Base-by-base conservation (phyloP, 2,329 filamentous ascomycete genomes). In the Aquanectria penicillioides region DNA sequence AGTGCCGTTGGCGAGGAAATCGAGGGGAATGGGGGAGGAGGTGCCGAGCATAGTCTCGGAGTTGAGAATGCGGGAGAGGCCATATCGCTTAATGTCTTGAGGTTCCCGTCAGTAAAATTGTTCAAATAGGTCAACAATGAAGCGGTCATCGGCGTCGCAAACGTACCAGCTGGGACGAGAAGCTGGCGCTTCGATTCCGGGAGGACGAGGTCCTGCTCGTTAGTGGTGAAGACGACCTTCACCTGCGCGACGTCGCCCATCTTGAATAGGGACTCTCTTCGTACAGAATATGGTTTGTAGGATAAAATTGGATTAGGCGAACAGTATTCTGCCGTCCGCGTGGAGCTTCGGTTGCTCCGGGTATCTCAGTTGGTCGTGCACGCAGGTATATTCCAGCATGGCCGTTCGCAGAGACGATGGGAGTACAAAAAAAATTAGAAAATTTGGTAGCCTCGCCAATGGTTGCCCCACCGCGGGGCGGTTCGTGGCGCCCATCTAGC, bases 1-100 rank as follows among this genome's bases (percentile, higher is more conserved):
- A 71, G 90, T 89, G 75, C 95, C 95, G 76, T 97, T 95, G 78
- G 97, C 89, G 68, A 99, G 86, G 80, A 99, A 98, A 77, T 99
- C 95, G 77, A 99, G 90, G 15, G 92, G 92, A 41, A 94, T 84
- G 11, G 91, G 87, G 10, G 80, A 78, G 23, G 82, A 73, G 40
- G 86, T 89, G 73, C 84, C 81, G 74, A 91, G 87, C 84, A 91
- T 89, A 28, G 86, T 86, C 80, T 88, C 86, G 69, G 88, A 90
- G 76, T 91, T 91, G 73, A 91, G 82, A 60, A 91, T 87, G 58
- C 87, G 83, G 15, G 88, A 90, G 51, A 91, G 81, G 67, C 87
- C 88, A 85, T 90, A 90, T 71, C 88, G 85, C 72, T 87, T 86
- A 68, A 90, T 86, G 66, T 89, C 87, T 86, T 60, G 10, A 15